Base-by-base conservation (phyloP, 2,329 filamentous ascomycete species). In the Rugonectria rugulosa region DNA sequence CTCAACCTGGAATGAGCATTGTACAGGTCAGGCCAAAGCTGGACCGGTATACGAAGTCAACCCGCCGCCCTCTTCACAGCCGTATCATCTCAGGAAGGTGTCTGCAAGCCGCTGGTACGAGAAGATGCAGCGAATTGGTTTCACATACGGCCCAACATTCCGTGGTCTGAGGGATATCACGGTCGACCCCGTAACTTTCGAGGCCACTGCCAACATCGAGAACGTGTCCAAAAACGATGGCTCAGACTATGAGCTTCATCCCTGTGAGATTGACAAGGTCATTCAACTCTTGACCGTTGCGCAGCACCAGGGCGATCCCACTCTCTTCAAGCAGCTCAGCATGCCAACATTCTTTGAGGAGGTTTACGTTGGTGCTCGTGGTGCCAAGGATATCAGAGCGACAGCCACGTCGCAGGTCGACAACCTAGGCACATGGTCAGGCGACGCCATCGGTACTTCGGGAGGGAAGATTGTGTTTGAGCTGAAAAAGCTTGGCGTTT, bases 201-300 rank as follows among this genome's bases (percentile, higher is more conserved):
- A 60, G 1, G 65, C 67, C 2, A 45, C 66, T 5, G 67, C 58
- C 2, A 52, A 44, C 19, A 40, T 63, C 1, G n/a, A 29, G 8
- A 50, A 50, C 21, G 49, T 38, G 20, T 44, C 34, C 8, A 57
- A 58, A 7, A 61, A 52, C 12, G 56, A 65, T 27, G 60, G 69
- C 34, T 57, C 60, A 3, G 29, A 66, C 1, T 72, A 77, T 38
- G 60, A 68, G 10, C 59, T 78, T 19, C 77, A 79, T 44, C 76
- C 77, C 0, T 66, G 67, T 2, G 24, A 23, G 17, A 37, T 51
- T 5, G 48, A 51, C 14, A 38, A 31, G 3, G 37, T 29, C 40
- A 43, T 51, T 15, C 48, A 51, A 14, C 40, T 44, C 1, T 26
- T 43, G 23, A 37, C 24, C 21, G 29, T 23, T 55, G 58, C 17